Base-by-base conservation (phyloP, 2,329 filamentous ascomycete species). In the Penicillium nordicum region DNA sequence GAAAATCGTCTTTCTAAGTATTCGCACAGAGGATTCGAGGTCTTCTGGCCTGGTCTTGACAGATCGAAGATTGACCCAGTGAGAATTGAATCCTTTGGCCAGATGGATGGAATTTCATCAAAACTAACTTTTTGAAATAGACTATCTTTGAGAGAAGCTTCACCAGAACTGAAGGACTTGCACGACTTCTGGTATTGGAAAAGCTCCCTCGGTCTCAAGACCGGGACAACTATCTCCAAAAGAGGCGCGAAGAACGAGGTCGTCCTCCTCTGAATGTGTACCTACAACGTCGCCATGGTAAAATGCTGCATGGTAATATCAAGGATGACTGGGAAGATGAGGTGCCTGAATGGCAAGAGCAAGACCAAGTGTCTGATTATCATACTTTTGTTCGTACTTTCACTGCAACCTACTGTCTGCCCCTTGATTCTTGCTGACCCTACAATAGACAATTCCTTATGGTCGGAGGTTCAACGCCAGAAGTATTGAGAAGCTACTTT, bases 1-100 rank as follows among this genome's bases (percentile, higher is more conserved):
- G 91, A 96, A 68, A 95, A 90, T 63, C 86, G 91, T 10, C 80
- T 95, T 12, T 90, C 89, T 16, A 95, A 95, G 71, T 93, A 96
- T 71, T 89, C 88, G 14, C 89, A 89, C 67, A 81, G 90, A 42
- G 89, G 90, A 16, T 96, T 96, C 62, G 91, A 96, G 72, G 84
- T 93, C 0, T 88, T 89, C 70, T 96, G 89, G 86, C 82, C 87
- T 1, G 79, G 85, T 10, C 79, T 95, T 14, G 87, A 94, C 59
- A 84, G 90, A 18, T 83, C 83, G n/a, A 82, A 84, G 11, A 78
- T 96, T 52, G 90, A 96, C 64, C 91, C 91, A 12, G 71, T 73
- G 58, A 60, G 66, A 14, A 10, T 23, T 25, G 18, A 46, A 23
- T 7, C 7, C 18, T 16, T 34, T 16, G 12, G 7, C 5, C 1